Conservation (phyloP, 2,329 filamentous ascomycete species). For the Mariannaea elegans region DNA sequence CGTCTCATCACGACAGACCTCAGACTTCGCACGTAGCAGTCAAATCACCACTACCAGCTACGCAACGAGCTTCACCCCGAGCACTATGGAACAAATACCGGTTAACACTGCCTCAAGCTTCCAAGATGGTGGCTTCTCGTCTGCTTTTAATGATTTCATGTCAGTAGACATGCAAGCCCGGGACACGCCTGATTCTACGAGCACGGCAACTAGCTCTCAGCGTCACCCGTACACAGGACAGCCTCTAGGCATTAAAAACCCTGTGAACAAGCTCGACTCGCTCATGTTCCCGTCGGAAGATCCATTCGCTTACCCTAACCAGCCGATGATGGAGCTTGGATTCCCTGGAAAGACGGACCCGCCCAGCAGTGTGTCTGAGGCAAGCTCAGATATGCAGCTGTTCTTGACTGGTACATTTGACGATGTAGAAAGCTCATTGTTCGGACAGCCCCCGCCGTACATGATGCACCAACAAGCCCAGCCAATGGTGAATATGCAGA, state of each 20-base stretch:
- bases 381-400: slow-evolving; percentile 52
- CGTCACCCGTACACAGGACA: slow-evolving; percentile 45
- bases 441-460: slow-evolving; percentile 76
- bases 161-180: slow-evolving; percentile 56
- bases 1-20: slow-evolving; percentile 45
- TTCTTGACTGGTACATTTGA: slow-evolving; percentile 65
- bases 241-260: slow-evolving; percentile 48
- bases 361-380: slow-evolving; percentile 46
- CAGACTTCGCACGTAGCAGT: slow-evolving; percentile 46
- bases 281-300: slow-evolving; percentile 85
- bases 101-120: slow-evolving; percentile 43
- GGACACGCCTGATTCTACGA: slow-evolving; percentile 54
- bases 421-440: slow-evolving; percentile 77
- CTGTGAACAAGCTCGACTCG: slow-evolving; percentile 74
- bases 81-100: slow-evolving; percentile 48
- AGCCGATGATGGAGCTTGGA: slow-evolving; percentile 72
- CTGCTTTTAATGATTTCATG: slow-evolving; percentile 55
- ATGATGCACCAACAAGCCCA: slow-evolving; percentile 61
- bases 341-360: slow-evolving; percentile 48
- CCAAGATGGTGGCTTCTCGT: slow-evolving; percentile 48
- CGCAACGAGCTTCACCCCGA: slow-evolving; percentile 38
- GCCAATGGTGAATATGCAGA: slow-evolving; percentile 52
- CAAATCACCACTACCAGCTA: slow-evolving; percentile 40
- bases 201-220: slow-evolving; percentile 52
- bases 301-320: slow-evolving; percentile 82